phyloP scores from a whole-genome alignment of 2,329 filamentous ascomycete species.

The Herpomyces periplanetae region DNA sequence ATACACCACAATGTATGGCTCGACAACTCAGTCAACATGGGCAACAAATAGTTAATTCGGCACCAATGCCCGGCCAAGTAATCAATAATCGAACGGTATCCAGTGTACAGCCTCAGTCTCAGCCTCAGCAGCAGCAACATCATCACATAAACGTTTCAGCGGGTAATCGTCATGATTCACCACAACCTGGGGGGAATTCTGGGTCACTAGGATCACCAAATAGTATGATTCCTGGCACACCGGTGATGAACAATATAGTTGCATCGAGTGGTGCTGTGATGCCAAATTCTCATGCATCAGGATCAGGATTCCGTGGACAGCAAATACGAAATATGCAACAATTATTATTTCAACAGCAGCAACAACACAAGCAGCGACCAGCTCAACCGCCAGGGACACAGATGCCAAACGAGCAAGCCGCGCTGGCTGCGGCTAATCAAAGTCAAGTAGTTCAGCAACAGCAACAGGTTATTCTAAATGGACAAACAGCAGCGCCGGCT shows the following conservation, averaged over 20 bases:
- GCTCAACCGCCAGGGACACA: neutral
- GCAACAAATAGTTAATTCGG: slow-evolving; percentile 13
- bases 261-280: slow-evolving; percentile 13
- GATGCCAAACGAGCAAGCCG: neutral
- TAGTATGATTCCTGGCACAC: slow-evolving; percentile 19
- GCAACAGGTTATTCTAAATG: no score
- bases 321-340: slow-evolving; percentile 8
- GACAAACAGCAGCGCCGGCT: no score
- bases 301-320: slow-evolving; percentile 1
- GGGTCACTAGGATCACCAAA: no score
- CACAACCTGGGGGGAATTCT: no score
- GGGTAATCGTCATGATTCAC: slow-evolving; percentile 21
- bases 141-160: slow-evolving; percentile 21
- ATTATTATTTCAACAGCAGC: slow-evolving; percentile 2
- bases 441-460: no score
- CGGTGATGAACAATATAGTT: slow-evolving; percentile 13
- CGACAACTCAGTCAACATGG: no score
- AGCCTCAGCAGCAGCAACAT: no score
- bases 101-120: no score
- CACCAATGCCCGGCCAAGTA: slow-evolving; percentile 19
- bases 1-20: slow-evolving; percentile 15
- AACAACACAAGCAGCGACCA: neutral
- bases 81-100: no score
- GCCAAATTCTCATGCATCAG: slow-evolving; percentile 11
- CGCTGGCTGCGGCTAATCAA: no score